Evolutionary conservation across 2,329 filamentous ascomycete species (phyloP).

Genomic region (Leptosphaerulina australis): DNA sequence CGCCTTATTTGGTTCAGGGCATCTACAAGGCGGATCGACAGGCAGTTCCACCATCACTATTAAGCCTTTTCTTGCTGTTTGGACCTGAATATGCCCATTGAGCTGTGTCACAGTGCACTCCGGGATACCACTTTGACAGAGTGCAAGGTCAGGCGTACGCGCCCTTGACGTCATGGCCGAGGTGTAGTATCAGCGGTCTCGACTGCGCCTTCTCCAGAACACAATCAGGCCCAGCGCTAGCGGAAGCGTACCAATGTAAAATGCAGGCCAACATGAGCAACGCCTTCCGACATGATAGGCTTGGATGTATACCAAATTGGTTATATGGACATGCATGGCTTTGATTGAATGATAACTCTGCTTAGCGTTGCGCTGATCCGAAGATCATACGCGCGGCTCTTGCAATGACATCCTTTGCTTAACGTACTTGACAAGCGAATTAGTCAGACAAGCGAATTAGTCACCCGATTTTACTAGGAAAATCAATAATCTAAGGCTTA

Average conservation of each 20-base stretch:
- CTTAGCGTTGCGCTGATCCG: no score
- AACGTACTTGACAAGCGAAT: no score
- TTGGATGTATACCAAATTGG: not conserved
- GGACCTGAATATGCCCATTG: not conserved
- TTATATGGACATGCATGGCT: not conserved
- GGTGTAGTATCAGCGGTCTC: not conserved
- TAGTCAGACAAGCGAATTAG: no score
- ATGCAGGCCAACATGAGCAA: not conserved
- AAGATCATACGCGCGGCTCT: no score
- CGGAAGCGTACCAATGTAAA: not conserved
- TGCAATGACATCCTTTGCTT: no score
- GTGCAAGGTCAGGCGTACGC: not conserved
- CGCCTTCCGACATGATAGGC: not conserved
- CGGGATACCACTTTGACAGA: not conserved
- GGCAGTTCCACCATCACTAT: constrained; percentile 4
- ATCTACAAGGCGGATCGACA: constrained; percentile 2
- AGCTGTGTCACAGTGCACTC: not conserved
- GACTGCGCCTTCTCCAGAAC: constrained; percentile 1
- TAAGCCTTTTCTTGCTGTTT: not conserved
- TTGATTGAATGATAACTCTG: not conserved
- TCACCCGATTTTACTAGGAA: no score
- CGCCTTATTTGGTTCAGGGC: not conserved
- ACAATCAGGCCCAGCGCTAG: not conserved
- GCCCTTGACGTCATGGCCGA: constrained; percentile 3
- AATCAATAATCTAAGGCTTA: no score